Evolutionary conservation across 1,139 yeast species (phyloP).

Genomic region (Zygotorulaspora mrakii): DNA sequence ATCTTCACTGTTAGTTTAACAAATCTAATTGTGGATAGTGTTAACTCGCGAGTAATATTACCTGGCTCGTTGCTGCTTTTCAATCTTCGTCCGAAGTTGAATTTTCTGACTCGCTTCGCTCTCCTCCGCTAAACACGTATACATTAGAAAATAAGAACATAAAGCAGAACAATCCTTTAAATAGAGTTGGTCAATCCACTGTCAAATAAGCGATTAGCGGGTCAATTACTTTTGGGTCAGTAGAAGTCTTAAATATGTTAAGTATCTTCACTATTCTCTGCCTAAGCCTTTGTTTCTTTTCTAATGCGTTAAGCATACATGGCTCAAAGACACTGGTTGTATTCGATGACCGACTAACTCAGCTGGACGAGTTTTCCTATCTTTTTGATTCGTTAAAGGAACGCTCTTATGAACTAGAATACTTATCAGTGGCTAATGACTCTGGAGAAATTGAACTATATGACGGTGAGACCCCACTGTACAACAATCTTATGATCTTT

Average conservation of each 20-base stretch:
- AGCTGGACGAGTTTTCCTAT: constrained; percentile 32
- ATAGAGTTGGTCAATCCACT: too few species aligned
- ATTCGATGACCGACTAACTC: constrained; percentile 37
- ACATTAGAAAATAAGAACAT: too few species aligned
- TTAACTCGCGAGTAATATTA: too few species aligned
- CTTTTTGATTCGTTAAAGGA: constrained; percentile 35
- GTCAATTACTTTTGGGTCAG: background rate
- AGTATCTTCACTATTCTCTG: constrained; percentile 9
- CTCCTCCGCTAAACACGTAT: too few species aligned
- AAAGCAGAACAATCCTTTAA: background rate
- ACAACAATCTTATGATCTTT: constrained; percentile 53
- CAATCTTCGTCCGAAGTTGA: background rate
- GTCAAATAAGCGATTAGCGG: too few species aligned
- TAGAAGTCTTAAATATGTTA: constrained; percentile 8
- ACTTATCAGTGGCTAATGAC: constrained; percentile 26
- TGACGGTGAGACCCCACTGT: constrained; percentile 43
- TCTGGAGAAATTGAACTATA: constrained; percentile 39
- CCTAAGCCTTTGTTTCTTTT: constrained; percentile 9
- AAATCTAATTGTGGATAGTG: too few species aligned
- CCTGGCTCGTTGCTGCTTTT: too few species aligned
- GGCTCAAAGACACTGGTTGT: constrained; percentile 38
- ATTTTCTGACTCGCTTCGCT: too few species aligned
- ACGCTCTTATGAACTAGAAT: constrained; percentile 36
- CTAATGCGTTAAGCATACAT: constrained; percentile 16
- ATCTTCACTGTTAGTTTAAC: too few species aligned